Percentiles rank a stretch among this genome's conserved stretches.
phyloP scores from a whole-genome alignment of 2,329 filamentous ascomycete species.

The Ascochyta clinopodiicola region DNA sequence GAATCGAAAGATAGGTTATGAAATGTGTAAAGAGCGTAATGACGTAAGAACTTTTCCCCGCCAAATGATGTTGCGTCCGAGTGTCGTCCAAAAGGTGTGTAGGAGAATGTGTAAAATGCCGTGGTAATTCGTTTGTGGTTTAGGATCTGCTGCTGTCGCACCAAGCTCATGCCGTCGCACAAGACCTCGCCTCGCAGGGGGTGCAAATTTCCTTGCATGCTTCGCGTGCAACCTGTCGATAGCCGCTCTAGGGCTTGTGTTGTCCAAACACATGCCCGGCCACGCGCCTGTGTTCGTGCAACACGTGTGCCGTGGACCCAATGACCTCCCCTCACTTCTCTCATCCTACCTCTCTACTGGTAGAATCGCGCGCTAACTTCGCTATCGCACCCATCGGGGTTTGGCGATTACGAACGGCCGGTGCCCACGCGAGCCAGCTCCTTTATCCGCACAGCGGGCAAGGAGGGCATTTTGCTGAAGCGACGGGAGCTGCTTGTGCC shows the following conservation, averaged over 20 bases:
- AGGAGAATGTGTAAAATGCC: constrained; percentile 8
- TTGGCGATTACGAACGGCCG: constrained; percentile 30
- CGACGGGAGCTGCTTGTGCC: constrained; percentile 35
- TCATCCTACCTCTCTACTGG: not conserved
- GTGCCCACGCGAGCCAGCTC: constrained; percentile 40
- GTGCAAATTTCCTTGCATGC: not conserved
- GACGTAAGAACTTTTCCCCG: constrained; percentile 7
- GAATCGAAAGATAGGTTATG: not conserved
- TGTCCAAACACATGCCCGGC: constrained; percentile 6
- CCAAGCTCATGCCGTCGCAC: not conserved
- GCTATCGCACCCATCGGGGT: constrained; percentile 9
- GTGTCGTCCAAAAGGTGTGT: not conserved
- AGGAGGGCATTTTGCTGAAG: constrained; percentile 45
- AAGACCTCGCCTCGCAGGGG: constrained; percentile 1
- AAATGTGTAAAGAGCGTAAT: constrained; percentile 12
- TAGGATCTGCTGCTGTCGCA: constrained; percentile 1
- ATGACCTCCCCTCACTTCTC: not conserved
- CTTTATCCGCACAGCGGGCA: constrained; percentile 41
- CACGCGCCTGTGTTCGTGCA: constrained; percentile 5
- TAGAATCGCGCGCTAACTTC: not conserved
- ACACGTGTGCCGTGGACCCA: constrained; percentile 1
- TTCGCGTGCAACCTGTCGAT: constrained; percentile 8
- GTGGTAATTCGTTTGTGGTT: constrained; percentile 11
- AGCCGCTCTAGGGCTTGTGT: constrained; percentile 1
- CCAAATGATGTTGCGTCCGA: constrained; percentile 1